Evolutionary conservation across 139 green algal genomes (phyloP).

Genomic region (Zygnema circumcarinatum): DNA sequence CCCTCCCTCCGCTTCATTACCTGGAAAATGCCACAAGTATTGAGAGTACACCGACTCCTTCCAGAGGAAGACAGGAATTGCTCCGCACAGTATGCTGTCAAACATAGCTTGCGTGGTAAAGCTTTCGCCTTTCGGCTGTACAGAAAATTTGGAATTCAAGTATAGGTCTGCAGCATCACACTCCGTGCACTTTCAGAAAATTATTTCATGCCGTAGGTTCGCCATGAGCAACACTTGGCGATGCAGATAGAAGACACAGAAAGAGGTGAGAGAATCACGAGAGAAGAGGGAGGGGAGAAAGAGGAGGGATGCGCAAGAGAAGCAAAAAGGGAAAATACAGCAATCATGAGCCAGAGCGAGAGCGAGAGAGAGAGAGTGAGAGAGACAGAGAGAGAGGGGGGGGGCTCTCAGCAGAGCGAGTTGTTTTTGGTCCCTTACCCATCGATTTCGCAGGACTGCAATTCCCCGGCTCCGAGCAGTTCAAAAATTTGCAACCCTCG

Average conservation of each 20-base stretch:
- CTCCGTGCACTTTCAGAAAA: constrained; percentile 77
- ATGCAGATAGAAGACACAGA: constrained; percentile 77
- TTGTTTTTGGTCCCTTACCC: neutral
- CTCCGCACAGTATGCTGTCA: neutral
- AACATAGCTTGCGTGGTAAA: neutral
- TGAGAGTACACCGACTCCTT: neutral
- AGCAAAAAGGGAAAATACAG: too few relatives aligned
- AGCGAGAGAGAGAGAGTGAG: too few relatives aligned
- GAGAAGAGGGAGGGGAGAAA: neutral
- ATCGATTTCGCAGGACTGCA: neutral
- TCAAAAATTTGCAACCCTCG: neutral
- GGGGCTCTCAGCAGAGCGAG: too few relatives aligned
- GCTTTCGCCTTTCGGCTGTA: neutral
- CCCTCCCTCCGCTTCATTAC: too few relatives aligned
- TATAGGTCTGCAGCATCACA: constrained; percentile 10
- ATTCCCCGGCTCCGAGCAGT: neutral
- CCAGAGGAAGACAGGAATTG: neutral
- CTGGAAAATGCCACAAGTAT: constrained; percentile 14
- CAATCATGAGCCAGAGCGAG: too few relatives aligned
- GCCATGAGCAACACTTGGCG: constrained; percentile 73
- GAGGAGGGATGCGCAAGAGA: too few relatives aligned
- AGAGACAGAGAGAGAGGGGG: too few relatives aligned
- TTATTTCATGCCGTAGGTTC: constrained; percentile 82
- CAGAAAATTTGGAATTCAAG: constrained; percentile 13
- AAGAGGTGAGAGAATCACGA: neutral